Percentiles rank a stretch among this genome's conserved stretches.
Conservation (phyloP, 2,329 filamentous ascomycete species). For the Pseudogymnoascus sp. region DNA sequence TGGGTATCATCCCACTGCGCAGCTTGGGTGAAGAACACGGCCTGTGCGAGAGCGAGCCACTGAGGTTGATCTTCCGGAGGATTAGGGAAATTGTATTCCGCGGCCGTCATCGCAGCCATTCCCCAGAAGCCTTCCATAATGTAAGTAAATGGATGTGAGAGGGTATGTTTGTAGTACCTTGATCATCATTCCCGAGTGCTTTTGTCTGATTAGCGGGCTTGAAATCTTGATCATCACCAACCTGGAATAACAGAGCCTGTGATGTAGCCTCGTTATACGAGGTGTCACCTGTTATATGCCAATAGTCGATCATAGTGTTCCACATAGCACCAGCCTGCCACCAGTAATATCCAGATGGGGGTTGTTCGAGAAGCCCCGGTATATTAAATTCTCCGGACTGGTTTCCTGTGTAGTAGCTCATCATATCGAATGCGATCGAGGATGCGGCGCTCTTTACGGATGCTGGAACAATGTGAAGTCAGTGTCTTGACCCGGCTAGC, state of each 20-base stretch:
- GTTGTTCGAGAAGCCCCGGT: slow-evolving; percentile 42
- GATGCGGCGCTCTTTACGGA: slow-evolving; percentile 28
- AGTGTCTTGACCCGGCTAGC: slow-evolving; percentile 34
- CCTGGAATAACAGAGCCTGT: slow-evolving; percentile 52
- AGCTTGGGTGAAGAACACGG: slow-evolving; percentile 73
- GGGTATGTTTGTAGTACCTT: slow-evolving; percentile 17
- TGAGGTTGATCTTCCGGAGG: slow-evolving; percentile 55
- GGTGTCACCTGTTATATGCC: slow-evolving; percentile 52
- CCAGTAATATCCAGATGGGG: slow-evolving; percentile 45
- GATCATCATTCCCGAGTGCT: slow-evolving; percentile 32
- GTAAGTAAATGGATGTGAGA: background rate
- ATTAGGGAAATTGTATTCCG: slow-evolving; percentile 68
- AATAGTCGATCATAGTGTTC: slow-evolving; percentile 53
- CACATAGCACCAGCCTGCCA: slow-evolving; percentile 59
- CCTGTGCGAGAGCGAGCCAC: slow-evolving; percentile 73
- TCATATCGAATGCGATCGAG: slow-evolving; percentile 30
- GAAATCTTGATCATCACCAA: slow-evolving; percentile 48
- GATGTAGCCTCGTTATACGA: slow-evolving; percentile 49
- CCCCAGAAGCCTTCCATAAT: slow-evolving; percentile 61
- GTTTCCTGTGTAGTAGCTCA: slow-evolving; percentile 36
- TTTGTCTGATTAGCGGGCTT: slow-evolving; percentile 43
- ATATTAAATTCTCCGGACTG: slow-evolving; percentile 35
- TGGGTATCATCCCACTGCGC: slow-evolving; percentile 58
- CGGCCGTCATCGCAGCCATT: slow-evolving; percentile 71
- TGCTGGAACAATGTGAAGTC: slow-evolving; percentile 34